Conservation (phyloP, 257 asterid genomes). For the Solanum chaucha region DNA sequence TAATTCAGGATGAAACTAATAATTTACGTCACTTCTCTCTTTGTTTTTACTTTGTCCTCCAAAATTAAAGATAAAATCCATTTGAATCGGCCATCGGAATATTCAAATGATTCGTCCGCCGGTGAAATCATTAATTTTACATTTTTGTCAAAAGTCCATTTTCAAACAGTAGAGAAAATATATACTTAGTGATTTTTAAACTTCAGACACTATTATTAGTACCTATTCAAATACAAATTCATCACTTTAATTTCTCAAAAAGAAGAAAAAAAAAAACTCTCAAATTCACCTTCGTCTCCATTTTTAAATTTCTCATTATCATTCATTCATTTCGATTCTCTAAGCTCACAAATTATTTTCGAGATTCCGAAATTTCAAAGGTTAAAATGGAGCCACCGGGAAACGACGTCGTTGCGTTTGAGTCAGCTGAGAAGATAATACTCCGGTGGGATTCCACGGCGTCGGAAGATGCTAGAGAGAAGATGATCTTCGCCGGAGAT, state of each 20-base stretch:
- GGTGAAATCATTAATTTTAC: background rate
- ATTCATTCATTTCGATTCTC: background rate
- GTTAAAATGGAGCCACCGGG: conserved; percentile 57
- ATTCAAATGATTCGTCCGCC: background rate
- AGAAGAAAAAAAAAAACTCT: background rate
- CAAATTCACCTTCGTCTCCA: background rate
- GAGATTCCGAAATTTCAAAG: background rate
- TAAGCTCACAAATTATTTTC: background rate
- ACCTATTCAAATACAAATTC: background rate
- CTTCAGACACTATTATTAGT: background rate
- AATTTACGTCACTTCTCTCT: too few relatives aligned
- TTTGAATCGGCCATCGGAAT: background rate
- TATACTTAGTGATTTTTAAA: background rate
- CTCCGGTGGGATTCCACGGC: conserved; percentile 88
- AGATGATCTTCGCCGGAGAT: conserved; percentile 69
- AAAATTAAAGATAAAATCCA: background rate
- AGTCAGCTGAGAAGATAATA: conserved; percentile 48
- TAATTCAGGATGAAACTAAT: too few relatives aligned
- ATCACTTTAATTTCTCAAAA: background rate
- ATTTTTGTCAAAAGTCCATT: background rate
- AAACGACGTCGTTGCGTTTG: conserved; percentile 13
- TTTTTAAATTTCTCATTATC: background rate
- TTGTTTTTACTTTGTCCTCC: too few relatives aligned
- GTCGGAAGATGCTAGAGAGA: conserved; percentile 56
- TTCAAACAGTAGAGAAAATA: background rate